Conservation (phyloP, 1,284 basidiomycete genomes). For the Fomitopsis schrenkii region DNA sequence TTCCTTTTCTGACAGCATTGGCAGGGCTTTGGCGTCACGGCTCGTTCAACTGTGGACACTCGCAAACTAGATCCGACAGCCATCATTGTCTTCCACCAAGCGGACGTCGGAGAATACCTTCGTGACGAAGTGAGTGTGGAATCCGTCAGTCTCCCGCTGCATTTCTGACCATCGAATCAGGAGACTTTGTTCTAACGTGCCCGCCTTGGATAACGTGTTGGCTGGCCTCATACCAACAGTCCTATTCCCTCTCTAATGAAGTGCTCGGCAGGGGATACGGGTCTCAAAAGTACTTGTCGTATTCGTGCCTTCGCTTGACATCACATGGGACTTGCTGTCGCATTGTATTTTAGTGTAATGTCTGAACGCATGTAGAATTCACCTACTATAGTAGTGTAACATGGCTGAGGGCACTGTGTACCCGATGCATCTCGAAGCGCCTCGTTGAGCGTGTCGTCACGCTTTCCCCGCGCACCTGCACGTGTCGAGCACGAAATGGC, state of each 20-base stretch:
- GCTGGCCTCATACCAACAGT: conserved; percentile 7
- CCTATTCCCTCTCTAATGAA: conserved; percentile 18
- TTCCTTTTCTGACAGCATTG: conserved; percentile 1
- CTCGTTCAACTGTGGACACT: conserved; percentile 93
- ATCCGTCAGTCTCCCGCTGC: background rate
- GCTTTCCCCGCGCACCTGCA: conserved; percentile 10
- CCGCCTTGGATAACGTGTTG: background rate
- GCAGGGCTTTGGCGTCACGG: conserved; percentile 97
- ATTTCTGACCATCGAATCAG: conserved; percentile 30
- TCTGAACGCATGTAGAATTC: background rate
- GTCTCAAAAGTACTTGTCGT: conserved; percentile 9
- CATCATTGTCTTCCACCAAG: conserved; percentile 98
- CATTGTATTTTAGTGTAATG: background rate
- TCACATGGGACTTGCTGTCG: background rate
- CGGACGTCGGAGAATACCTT: conserved; percentile 96
- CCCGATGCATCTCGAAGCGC: too few species aligned
- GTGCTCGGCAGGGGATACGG: conserved; percentile 26
- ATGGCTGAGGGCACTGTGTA: too few species aligned
- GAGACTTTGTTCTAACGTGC: conserved; percentile 63
- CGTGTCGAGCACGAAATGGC: conserved; percentile 21
- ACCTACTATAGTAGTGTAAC: too few species aligned
- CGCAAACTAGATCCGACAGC: conserved; percentile 97
- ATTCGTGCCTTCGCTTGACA: background rate
- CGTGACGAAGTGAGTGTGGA: conserved; percentile 78
- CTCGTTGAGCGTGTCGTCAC: conserved; percentile 12